These are phyloP conservation scores for Colletotrichum cordylinicola DNA, from an alignment of 2,329 filamentous ascomycete species.

Conservation along the genomic window DNA sequence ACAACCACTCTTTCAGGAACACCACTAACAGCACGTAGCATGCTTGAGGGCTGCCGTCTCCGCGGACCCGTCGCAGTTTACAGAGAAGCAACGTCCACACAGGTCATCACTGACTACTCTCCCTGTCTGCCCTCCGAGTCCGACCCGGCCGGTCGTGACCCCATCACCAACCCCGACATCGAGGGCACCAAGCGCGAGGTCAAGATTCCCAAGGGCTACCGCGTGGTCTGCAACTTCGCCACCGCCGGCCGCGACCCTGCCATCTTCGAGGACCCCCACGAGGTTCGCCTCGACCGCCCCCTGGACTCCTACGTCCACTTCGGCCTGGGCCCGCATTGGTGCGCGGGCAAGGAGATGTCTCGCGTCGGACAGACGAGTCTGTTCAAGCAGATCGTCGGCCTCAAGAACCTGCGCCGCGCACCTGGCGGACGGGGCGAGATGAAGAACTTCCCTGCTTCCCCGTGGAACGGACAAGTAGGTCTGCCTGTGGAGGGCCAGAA, in stretches of 20 bases:
- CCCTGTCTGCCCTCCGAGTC: constrained; percentile 25
- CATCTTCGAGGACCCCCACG: constrained; percentile 54
- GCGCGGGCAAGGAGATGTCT: constrained; percentile 40
- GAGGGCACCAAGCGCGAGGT: constrained; percentile 14
- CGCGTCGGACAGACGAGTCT: constrained; percentile 25
- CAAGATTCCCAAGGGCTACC: constrained; percentile 42
- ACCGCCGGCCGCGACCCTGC: constrained; percentile 51
- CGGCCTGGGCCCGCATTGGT: constrained; percentile 56
- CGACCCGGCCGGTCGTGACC: constrained; percentile 20
- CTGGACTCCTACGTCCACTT: constrained; percentile 57
- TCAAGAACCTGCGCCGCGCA: constrained; percentile 27
- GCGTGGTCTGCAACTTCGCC: constrained; percentile 57
- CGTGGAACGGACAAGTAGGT: constrained; percentile 27
- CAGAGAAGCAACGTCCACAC: constrained; percentile 44
- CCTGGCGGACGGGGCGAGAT: constrained; percentile 27
- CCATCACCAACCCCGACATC: constrained; percentile 24
- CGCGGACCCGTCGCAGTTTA: constrained; percentile 57
- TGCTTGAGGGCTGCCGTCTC: constrained; percentile 59
- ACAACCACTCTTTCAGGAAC: not conserved
- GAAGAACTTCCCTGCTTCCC: constrained; percentile 25
- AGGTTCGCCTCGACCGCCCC: constrained; percentile 56
- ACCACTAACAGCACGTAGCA: constrained; percentile 37
- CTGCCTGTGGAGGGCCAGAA: constrained; percentile 8
- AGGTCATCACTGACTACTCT: constrained; percentile 29
- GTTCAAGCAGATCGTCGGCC: constrained; percentile 28